Evolutionary conservation across 176 grass and related monocot species (phyloP).

Genomic region (Microstegium vimineum): DNA sequence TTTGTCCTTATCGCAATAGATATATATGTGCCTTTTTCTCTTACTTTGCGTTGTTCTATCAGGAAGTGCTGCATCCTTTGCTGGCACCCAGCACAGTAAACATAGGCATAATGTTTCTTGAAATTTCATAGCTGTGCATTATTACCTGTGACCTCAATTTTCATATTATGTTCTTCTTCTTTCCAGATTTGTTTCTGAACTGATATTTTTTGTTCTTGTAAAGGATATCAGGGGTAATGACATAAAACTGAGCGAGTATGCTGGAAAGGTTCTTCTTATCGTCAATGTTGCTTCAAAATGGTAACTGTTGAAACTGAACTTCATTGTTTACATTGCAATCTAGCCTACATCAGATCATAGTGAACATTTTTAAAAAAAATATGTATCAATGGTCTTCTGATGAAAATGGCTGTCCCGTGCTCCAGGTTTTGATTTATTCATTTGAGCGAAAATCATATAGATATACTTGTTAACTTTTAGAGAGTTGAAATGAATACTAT

Average conservation of each 20-base stretch:
- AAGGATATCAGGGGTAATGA: conserved; percentile 56
- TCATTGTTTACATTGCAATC: neutral
- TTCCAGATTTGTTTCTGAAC: neutral
- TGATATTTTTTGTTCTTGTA: conserved; percentile 11
- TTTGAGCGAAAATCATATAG: neutral
- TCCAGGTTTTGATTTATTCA: neutral
- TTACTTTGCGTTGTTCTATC: neutral
- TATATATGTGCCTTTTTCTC: neutral
- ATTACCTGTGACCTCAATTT: neutral
- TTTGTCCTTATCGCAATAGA: neutral
- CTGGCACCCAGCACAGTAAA: neutral
- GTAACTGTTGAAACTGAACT: conserved; percentile 1
- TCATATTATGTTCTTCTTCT: neutral
- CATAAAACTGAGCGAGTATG: conserved; percentile 45
- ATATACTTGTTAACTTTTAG: neutral
- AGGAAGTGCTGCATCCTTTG: neutral
- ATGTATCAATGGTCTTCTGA: too few species aligned
- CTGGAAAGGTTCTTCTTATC: conserved; percentile 63
- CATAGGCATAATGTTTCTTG: neutral
- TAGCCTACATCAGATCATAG: neutral
- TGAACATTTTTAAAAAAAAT: neutral
- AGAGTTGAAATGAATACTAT: too few species aligned
- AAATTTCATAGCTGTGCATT: neutral
- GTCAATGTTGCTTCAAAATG: conserved; percentile 75
- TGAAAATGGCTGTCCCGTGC: too few species aligned